Base-by-base conservation (phyloP, 2,329 filamentous ascomycete species). In the Diaporthe eres region DNA sequence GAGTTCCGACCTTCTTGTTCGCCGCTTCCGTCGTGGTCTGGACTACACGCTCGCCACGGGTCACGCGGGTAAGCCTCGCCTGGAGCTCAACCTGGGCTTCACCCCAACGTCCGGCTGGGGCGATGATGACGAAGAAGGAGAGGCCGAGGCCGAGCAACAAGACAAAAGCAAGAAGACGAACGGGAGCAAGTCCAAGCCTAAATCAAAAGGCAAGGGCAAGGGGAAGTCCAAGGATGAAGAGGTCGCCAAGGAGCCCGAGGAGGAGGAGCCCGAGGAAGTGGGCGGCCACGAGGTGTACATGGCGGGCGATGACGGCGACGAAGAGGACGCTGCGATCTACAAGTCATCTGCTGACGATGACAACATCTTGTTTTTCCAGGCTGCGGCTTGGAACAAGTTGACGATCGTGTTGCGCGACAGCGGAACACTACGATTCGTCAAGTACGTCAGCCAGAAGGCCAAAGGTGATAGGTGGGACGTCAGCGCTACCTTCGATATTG, bases 1-100 rank as follows among this genome's bases (percentile, higher is more conserved):
- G 77, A 93, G 91, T 81, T 92, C 93, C 80, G 93, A 97, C 81
- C 85, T 97, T 70, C 85, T 97, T n/a, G 95, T 94, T 0, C 92
- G 97, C 31, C 92, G 96, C 47, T 99, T 99, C 88, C 92, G 97
- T 12, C 92, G 92, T 65, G 95, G 97, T 8, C 86, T 92, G 77
- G 97, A 99, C 85, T 99, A 99, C 83, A 98, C 96, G 3, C 91
- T 99, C 28, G 97, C 97, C 2, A 98, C 94, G 28, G 93, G 94
- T 31, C 95, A 98, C 82, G 93, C 91, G 49, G 92, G 92, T 74
- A 90, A 95, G 80, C 91, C 95, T 17, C 93, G 95, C 63, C 87
- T 99, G 4, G 97, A 99, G 83, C 90, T 98, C 71, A 97, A 95
- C 75, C 88, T 99, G 3, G 93, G 94, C 58, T 89, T 98, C 77